These are phyloP conservation scores for Penicillium sp. DNA, from an alignment of 2,329 filamentous ascomycete species.

Conservation along the genomic window DNA sequence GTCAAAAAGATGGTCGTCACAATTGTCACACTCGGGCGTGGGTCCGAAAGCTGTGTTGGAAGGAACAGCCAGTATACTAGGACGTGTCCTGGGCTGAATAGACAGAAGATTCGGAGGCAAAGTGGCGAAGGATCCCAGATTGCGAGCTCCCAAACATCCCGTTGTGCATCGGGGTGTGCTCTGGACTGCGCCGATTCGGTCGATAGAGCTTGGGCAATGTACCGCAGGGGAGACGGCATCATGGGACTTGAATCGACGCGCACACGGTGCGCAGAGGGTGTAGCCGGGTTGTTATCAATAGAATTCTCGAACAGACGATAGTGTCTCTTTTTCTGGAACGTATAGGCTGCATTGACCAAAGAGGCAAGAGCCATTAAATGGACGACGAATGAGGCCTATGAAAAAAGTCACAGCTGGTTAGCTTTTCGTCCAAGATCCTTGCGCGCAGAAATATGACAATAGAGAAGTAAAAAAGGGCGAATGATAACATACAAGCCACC, in stretches of 20 bases:
- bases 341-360: conserved; percentile 74
- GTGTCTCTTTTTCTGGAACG: conserved; percentile 75
- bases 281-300: conserved; percentile 72
- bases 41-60: conserved; percentile 71
- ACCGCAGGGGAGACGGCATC: conserved; percentile 73
- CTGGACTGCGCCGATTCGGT: conserved; percentile 73
- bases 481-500: conserved; percentile 57
- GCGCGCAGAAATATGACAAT: neutral
- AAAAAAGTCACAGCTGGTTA: neutral
- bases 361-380: conserved; percentile 67
- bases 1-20: conserved; percentile 79
- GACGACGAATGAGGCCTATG: conserved; percentile 67
- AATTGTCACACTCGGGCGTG: conserved; percentile 79
- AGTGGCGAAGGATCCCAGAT: conserved; percentile 92
- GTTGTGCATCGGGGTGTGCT: conserved; percentile 69
- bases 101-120: conserved; percentile 76
- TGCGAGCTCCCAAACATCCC: conserved; percentile 91
- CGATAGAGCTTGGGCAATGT: conserved; percentile 67
- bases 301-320: conserved; percentile 90
- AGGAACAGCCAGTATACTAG: conserved; percentile 85
- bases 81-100: conserved; percentile 93
- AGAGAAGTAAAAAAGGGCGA: neutral
- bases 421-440: neutral
- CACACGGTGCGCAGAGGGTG: conserved; percentile 84
- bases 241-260: conserved; percentile 80